Percentiles rank a stretch among this genome's conserved stretches.
phyloP scores from a whole-genome alignment of 176 grass and related monocot genomes.

The Hyparrhenia diplandra region DNA sequence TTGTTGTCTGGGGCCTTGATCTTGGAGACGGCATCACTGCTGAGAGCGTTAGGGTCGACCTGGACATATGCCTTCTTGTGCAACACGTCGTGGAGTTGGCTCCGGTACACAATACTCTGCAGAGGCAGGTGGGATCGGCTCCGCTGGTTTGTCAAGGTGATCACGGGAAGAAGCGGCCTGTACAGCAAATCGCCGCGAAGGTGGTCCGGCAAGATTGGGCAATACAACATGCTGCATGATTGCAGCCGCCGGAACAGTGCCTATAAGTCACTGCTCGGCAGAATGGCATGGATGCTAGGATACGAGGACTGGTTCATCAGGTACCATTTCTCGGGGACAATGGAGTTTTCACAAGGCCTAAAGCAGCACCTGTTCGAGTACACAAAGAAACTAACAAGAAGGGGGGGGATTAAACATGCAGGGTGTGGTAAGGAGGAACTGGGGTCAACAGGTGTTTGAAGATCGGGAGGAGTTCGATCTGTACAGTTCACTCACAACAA shows the following conservation, averaged over 20 bases:
- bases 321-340: background rate
- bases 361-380: background rate
- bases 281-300: background rate
- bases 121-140: background rate
- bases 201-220: slow-evolving; percentile 18
- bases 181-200: background rate
- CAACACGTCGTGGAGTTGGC: background rate
- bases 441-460: background rate
- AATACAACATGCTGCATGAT: background rate
- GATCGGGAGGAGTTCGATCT: background rate
- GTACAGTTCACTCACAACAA: background rate
- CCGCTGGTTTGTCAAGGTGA: background rate
- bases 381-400: rapidly evolving
- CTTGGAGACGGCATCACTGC: background rate
- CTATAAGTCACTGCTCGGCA: background rate
- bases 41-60: background rate
- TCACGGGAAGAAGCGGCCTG: background rate
- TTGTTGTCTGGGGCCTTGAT: slow-evolving; percentile 26
- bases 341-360: background rate
- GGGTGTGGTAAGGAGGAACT: background rate
- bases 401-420: background rate
- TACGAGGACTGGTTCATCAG: background rate
- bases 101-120: background rate
- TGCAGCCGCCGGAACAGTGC: background rate
- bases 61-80: background rate